Percentiles rank a stretch among this genome's conserved stretches.
Evolutionary conservation across 345 rosid species (phyloP).

Genomic region (Lepidium aucheri): DNA sequence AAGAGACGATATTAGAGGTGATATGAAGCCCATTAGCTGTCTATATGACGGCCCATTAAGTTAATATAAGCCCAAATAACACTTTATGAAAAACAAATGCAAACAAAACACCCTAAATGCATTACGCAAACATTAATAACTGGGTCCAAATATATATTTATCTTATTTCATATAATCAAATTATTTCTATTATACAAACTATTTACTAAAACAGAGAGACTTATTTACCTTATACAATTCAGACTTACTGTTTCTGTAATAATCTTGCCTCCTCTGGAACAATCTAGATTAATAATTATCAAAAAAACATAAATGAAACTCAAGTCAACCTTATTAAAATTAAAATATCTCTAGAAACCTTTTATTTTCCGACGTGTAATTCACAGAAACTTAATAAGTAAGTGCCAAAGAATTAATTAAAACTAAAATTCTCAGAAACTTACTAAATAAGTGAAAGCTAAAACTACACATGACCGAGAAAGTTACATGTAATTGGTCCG

Average conservation of each 20-base stretch:
- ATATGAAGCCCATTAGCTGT: not conserved
- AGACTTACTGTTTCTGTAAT: not conserved
- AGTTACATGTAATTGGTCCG: constrained; percentile 6
- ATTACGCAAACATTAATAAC: not conserved
- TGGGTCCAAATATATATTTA: not conserved
- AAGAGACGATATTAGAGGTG: not conserved
- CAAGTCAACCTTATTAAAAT: not conserved
- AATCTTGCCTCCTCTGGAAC: not conserved
- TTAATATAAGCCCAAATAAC: not conserved
- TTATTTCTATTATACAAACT: not conserved
- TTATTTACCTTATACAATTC: not conserved
- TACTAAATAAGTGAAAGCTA: not conserved
- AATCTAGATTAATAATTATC: not conserved
- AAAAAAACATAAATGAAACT: not conserved
- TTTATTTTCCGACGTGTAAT: not conserved
- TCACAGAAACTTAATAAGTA: not conserved
- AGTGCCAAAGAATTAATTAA: not conserved
- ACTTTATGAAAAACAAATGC: no score
- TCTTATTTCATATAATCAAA: not conserved
- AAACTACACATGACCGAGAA: constrained; percentile 4
- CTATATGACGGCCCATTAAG: not conserved
- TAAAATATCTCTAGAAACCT: not conserved
- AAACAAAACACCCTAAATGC: not conserved
- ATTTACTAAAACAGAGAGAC: not conserved
- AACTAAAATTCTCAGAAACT: constrained; percentile 1